Base-by-base conservation (phyloP, 306 rosid genomes). In the Malus asiatica region DNA sequence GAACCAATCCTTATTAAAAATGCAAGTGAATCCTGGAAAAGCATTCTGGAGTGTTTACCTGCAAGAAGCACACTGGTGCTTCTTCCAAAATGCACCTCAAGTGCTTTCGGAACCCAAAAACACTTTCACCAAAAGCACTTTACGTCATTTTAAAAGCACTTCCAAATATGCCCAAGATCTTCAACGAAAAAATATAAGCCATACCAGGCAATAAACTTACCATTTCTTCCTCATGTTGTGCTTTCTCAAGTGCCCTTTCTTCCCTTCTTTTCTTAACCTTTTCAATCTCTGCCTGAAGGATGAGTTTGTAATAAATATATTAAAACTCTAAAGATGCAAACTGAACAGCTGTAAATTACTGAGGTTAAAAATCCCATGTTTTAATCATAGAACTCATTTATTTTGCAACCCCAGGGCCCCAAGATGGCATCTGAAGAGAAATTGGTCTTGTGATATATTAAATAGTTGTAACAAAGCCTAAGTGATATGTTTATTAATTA, bases 181-280 rank as follows among this genome's bases (percentile, higher is more conserved):
- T 62, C 70, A 72, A 71, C 55, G 76, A 68, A 75, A 79, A 13
- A 42, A 57, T 29, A 77, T 33, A 4, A 33, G 6, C 72, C 11
- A 58, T 58, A 46, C 62, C 15, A 68, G 29, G 76, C 70, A 61
- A 72, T 59, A 61, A 74, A 83, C 86, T 81, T 76, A 92, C 99
- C 99, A 95, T 90, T 87, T 92, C 99, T 88, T 95, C 99, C 81
- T 95, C 99, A 18, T 85, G 97, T 16, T 79, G 97, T 68, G 99
- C 99, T 71, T 92, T 95, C 84, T 92, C 99, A 82, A 90, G 89
- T 53, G 99, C 98, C 79, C 99, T 89, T 83, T 92, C 99, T 83
- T 95, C 99, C 82, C 99, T 90, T 86, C 99, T 90, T 88, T 90
- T 95, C 82, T 95, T 95, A 85, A 95, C 97, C 74, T 95, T 95